These are phyloP conservation scores for Lithohypha guttulata DNA, from an alignment of 2,329 filamentous ascomycete genomes.

Conservation along the genomic window DNA sequence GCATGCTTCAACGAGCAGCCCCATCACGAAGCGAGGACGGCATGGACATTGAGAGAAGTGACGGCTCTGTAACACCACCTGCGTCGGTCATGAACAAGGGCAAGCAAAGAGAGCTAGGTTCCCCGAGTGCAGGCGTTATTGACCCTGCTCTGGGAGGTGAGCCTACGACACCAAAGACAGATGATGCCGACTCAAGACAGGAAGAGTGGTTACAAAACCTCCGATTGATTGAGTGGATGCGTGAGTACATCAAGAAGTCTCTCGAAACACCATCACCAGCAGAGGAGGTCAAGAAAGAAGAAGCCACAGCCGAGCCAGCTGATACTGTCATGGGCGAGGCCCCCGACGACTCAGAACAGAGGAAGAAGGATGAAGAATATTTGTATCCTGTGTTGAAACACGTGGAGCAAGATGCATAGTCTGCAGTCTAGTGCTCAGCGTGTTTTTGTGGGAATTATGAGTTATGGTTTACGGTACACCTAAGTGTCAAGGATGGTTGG, in stretches of 20 bases:
- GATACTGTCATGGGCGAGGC: constrained; percentile 36
- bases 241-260: constrained; percentile 46
- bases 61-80: constrained; percentile 21
- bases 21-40: constrained; percentile 31
- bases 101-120: constrained; percentile 15
- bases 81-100: constrained; percentile 18
- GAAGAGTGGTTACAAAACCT: constrained; percentile 52
- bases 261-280: constrained; percentile 41
- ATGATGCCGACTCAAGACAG: constrained; percentile 26
- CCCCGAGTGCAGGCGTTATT: constrained; percentile 19
- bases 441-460: constrained; percentile 4
- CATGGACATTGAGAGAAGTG: constrained; percentile 26
- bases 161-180: constrained; percentile 21
- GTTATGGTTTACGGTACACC: too few relatives aligned
- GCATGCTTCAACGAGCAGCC: constrained; percentile 46
- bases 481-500: too few relatives aligned
- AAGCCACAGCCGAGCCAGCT: constrained; percentile 29
- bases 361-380: constrained; percentile 20
- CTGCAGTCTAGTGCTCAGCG: neutral
- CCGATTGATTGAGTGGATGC: constrained; percentile 50
- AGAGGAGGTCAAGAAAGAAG: constrained; percentile 13
- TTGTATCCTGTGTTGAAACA: constrained; percentile 21
- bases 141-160: constrained; percentile 20
- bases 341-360: constrained; percentile 18
- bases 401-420: constrained; percentile 16